phyloP scores from a whole-genome alignment of 768 basidiomycete species.

The Lactarius sanguifluus region DNA sequence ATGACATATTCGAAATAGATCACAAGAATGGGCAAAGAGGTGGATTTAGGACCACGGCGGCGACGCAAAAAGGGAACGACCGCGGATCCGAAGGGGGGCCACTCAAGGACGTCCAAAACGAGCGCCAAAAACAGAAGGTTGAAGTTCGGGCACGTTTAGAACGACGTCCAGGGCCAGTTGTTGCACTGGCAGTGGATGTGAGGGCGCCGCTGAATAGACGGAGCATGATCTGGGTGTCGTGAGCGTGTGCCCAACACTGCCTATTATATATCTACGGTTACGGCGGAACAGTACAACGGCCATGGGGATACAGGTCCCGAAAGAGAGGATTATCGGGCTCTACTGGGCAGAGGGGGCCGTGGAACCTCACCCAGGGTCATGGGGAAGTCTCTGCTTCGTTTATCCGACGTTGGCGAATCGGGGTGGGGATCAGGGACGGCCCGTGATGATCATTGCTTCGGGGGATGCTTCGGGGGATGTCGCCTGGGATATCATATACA shows the following conservation, averaged over 20 bases:
- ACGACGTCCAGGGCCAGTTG: no score
- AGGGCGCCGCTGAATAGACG: not conserved
- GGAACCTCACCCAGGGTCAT: not conserved
- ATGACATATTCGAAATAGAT: no score
- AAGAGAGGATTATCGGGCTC: not conserved
- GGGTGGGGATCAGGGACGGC: no score
- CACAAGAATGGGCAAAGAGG: no score
- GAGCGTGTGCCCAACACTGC: no score
- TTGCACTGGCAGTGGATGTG: not conserved
- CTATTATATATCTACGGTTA: not conserved
- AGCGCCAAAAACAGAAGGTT: no score
- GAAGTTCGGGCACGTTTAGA: no score
- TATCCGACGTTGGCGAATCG: not conserved
- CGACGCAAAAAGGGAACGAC: no score
- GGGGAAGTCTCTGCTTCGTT: not conserved
- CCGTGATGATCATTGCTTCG: conserved; percentile 4
- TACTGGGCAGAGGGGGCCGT: not conserved
- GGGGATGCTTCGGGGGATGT: not conserved
- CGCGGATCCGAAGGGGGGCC: not conserved
- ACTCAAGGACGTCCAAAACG: not conserved
- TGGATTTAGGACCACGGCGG: not conserved
- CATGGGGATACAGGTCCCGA: not conserved
- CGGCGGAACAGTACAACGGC: not conserved
- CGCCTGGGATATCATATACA: no score
- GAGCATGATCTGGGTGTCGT: not conserved